A percentile compares a stretch with the other conserved stretches of the same genome.
Conservation (phyloP, 257 asterid genomes). For the Dorcoceras hygrometricum region DNA sequence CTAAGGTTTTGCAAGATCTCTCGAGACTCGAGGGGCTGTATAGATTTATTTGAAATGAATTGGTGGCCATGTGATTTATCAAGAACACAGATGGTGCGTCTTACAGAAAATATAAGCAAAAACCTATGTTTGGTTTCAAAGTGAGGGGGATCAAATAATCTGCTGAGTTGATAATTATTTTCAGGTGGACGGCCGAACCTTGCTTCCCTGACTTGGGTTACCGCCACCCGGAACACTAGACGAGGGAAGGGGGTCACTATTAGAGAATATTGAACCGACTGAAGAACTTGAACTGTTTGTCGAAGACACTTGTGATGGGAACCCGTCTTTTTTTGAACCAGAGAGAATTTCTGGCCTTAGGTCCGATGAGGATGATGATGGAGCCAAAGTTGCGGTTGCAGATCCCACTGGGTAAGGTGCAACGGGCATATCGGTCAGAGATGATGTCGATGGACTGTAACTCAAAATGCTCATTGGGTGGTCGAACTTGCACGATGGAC, state of each 20-base stretch:
- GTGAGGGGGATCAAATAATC: slow-evolving; percentile 29
- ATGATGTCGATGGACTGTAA: slow-evolving; percentile 85
- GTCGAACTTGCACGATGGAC: slow-evolving; percentile 83
- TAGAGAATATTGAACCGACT: slow-evolving; percentile 49
- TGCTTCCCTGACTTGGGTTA: slow-evolving; percentile 36
- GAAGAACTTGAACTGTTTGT: slow-evolving; percentile 40
- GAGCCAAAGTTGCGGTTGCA: slow-evolving; percentile 66
- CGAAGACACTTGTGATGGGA: slow-evolving; percentile 40
- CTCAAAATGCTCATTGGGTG: slow-evolving; percentile 76
- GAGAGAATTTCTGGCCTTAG: slow-evolving; percentile 45
- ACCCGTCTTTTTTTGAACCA: slow-evolving; percentile 32
- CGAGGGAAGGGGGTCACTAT: slow-evolving; percentile 39
- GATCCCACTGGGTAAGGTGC: slow-evolving; percentile 92
- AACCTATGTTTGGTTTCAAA: slow-evolving; percentile 23
- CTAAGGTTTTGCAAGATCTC: slow-evolving; percentile 27
- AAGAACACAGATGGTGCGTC: slow-evolving; percentile 47
- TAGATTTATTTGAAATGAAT: slow-evolving; percentile 45
- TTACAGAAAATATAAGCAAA: slow-evolving; percentile 38
- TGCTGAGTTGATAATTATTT: slow-evolving; percentile 19
- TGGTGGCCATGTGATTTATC: slow-evolving; percentile 39
- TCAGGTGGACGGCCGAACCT: slow-evolving; percentile 56
- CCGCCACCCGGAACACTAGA: slow-evolving; percentile 27
- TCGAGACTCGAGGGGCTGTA: slow-evolving; percentile 26
- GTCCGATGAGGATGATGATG: slow-evolving; percentile 55
- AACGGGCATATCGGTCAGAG: slow-evolving; percentile 87